Base-by-base conservation (phyloP, 2,329 filamentous ascomycete genomes). In the Fusarium circinatum region DNA sequence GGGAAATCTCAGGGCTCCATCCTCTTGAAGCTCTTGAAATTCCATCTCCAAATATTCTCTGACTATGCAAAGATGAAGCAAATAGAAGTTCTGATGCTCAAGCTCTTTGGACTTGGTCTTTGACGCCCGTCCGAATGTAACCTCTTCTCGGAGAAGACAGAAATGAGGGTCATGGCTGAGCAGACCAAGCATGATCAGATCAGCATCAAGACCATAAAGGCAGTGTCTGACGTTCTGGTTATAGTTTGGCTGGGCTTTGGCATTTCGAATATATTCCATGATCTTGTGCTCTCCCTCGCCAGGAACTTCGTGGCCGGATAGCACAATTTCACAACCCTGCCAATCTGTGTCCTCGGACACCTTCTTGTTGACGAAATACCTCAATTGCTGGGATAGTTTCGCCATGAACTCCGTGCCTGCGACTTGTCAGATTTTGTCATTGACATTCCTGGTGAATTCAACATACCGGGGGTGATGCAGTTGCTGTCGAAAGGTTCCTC, bases 281-380 rank as follows among this genome's bases (percentile, higher is more conserved):
- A 99, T 98, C 86, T 99, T 99, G 87, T 99, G 96, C 84, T 99
- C 96, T 78, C 96, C 96, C 84, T 99, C 97, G 78, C 96, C 96
- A 12, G 96, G 96, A 32, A 98, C 96, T 83, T 99, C 97, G 80
- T 99, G 97, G 62, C 97, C 96, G 11, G 96, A 99, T 67, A 99
- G 89, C 60, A 99, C 95, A 77, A 99, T 92, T 80, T 98, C 95
- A 75, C 97, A 96, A 68, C 94, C 94, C 84, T 99, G 96, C 96
- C 96, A 99, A 79, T 99, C 96, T 54, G 92, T 90, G 82, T 99
- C 96, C 82, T 99, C 96, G 6, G 95, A 96, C 17, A 99, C 92
- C 84, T 99, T 99, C 85, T 99, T 99, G 86, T 94, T 97, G 86
- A 99, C 93, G 84, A 99, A 99, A 82, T 99, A 99, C 84, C 97